Evolutionary conservation across 1,139 yeast genomes (phyloP), one percentile per base, ranked within the genome.

Genomic region (Pichia norvegensis): DNA sequence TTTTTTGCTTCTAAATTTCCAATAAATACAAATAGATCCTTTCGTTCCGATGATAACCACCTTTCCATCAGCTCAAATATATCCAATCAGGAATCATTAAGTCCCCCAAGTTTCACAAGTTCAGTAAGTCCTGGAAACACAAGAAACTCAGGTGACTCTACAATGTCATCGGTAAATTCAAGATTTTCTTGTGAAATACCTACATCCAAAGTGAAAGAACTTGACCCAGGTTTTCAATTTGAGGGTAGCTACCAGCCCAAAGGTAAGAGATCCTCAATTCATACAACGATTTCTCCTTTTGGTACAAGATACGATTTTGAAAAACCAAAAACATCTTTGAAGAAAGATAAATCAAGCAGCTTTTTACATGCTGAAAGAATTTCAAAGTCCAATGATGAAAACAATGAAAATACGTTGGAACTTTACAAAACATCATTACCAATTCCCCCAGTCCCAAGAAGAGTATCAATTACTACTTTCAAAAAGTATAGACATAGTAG

Each of bases 401-500:
- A 31, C 20, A 31, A 14, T 16, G 20, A 17, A 16, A 17, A 31
- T 17, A 16, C 35, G 9, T 16, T 31, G 1, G 35, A 31, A 19
- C 35, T 31, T 4, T 31, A 31, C 20, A 31, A 31, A 31, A 17
- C 35, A 16, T 31, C 20, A 4, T 11, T 8, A 16, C 20, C 35
- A 17, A 5, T 14, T 16, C 19, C 27, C 9, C 37, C 22, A 21
- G 7, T n/a, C 27, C 41, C 27, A 29, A 27, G 40, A 29, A 17
- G 25, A 22, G 31, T 29, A 4, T 43, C 41, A 19, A 16, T 22
- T 14, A 6, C 9, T 17, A 17, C 40, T 4, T 23, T 16, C 6
- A 46, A 31, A 33, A 19, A 31, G 14, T 22, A 35, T 6, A 17
- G 33, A 3, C 47, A 44, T 35, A 31, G 37, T 9, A 23, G 44